Base-by-base conservation (phyloP, 108 stramenopile species). In the Cyclotella distinguenda region DNA sequence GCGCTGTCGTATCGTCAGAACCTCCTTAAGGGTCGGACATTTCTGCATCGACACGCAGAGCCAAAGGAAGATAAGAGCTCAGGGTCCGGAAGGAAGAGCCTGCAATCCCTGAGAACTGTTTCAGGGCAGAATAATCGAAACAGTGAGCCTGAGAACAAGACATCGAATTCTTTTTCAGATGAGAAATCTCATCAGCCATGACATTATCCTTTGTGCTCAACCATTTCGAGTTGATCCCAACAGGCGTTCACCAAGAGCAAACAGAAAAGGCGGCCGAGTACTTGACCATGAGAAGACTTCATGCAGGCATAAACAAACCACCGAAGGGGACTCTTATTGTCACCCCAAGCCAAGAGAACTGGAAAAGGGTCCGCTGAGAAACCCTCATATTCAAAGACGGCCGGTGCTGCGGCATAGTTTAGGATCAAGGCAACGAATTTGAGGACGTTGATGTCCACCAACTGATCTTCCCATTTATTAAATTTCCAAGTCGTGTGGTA, bases 211-310 rank as follows among this genome's bases (percentile, higher is more conserved):
- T 0, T 1, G 63, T 64, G 0, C 28, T 26, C 6, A 64, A 16
- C 63, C 63, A 64, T 18, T 54, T 26, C 0, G 64, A 42, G 16
- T 66, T 66, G 6, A 66, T 54, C 1, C 64, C 64, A 1, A 66
- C 1, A 7, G 15, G 22, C 0, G 52, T 54, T 30, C 3, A 66
- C 44, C 0, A 53, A 8, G 3, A 66, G 39, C 7, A 0, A 33
- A 16, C 51, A 54, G 15, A 66, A 66, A 42, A 66, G 16, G 2
- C 52, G 25, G 0, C 48, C 64, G 2, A 66, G 53, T 19, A 9
- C 38, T 31, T 53, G 52, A 8, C 64, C 64, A 2, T 44, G 19
- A 35, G 9, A 18, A 0, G 64, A 66, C 4, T 16, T 30, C 9
- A 39, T 0, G 40, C 52, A 66, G 16, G 40, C 26, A 28, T 28